phyloP scores from a whole-genome alignment of 202 grass and related monocot species.

The Setaria italica region DNA sequence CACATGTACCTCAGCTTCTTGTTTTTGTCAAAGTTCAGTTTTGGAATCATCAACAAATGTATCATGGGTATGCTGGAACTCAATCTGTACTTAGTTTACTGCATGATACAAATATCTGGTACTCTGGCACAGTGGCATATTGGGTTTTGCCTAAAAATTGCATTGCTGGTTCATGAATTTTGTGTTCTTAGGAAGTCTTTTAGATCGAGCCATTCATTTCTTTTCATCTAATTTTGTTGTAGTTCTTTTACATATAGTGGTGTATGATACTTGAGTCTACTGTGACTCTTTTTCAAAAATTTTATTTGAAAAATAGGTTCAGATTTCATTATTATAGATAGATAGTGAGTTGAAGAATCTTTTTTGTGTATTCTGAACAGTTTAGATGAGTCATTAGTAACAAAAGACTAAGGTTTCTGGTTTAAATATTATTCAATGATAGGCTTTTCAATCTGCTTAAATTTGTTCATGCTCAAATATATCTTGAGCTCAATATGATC shows the following conservation, averaged over 20 bases:
- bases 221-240: constrained; percentile 1
- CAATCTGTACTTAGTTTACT: background rate
- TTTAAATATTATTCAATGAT: background rate
- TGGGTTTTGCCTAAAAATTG: background rate
- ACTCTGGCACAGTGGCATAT: background rate
- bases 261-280: constrained; percentile 1
- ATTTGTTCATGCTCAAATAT: constrained; percentile 7
- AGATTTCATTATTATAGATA: background rate
- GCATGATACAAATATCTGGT: background rate
- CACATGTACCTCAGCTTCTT: background rate
- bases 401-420: background rate
- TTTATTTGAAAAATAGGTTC: constrained; percentile 11
- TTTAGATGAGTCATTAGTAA: constrained; percentile 4
- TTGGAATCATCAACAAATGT: background rate
- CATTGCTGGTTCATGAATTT: background rate
- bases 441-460: background rate
- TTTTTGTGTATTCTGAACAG: background rate
- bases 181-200: background rate
- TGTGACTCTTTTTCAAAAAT: background rate
- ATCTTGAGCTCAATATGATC: background rate
- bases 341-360: background rate
- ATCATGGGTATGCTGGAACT: background rate
- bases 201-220: constrained; percentile 13
- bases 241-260: background rate
- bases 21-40: constrained; percentile 3